Evolutionary conservation across 2,329 filamentous ascomycete species (phyloP).

Genomic region (Penicillium psychrosexuale): DNA sequence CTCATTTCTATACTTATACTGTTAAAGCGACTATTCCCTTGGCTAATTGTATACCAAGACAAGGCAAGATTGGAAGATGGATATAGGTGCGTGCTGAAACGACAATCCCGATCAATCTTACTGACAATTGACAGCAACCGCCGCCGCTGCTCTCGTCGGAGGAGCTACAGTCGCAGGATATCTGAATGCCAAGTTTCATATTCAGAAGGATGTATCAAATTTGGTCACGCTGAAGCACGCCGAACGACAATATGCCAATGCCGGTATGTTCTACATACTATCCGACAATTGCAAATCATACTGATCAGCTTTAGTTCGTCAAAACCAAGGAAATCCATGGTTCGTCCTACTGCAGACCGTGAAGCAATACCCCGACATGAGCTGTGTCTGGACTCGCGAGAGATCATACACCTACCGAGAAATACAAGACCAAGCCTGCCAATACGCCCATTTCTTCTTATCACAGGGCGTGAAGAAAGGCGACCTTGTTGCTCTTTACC

Average conservation of each 20-base stretch:
- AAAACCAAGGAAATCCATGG: slow-evolving; percentile 59
- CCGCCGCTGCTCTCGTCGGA: slow-evolving; percentile 27
- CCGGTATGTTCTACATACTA: slow-evolving; percentile 40
- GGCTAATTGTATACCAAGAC: not conserved
- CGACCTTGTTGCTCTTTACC: slow-evolving; percentile 63
- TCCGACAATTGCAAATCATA: not conserved
- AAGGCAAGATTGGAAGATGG: slow-evolving; percentile 4
- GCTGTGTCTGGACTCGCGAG: slow-evolving; percentile 66
- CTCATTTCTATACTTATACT: not conserved
- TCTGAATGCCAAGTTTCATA: slow-evolving; percentile 64
- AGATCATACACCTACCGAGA: slow-evolving; percentile 60
- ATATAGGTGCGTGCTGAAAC: slow-evolving; percentile 5
- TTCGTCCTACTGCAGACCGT: slow-evolving; percentile 62
- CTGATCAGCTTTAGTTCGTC: slow-evolving; percentile 39
- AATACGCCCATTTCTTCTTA: slow-evolving; percentile 62
- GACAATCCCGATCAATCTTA: not conserved
- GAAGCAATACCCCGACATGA: slow-evolving; percentile 50
- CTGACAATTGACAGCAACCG: slow-evolving; percentile 17
- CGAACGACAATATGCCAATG: slow-evolving; percentile 48
- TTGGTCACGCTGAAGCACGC: slow-evolving; percentile 47
- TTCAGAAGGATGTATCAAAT: slow-evolving; percentile 58
- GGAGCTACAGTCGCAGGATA: slow-evolving; percentile 33
- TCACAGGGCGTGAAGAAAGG: slow-evolving; percentile 56
- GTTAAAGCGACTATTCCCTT: not conserved
- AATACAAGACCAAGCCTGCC: slow-evolving; percentile 54